Evolutionary conservation across 805 yeast species (phyloP), one percentile per base, ranked within the genome.

Genomic region (Starmerella sirachaensis): DNA sequence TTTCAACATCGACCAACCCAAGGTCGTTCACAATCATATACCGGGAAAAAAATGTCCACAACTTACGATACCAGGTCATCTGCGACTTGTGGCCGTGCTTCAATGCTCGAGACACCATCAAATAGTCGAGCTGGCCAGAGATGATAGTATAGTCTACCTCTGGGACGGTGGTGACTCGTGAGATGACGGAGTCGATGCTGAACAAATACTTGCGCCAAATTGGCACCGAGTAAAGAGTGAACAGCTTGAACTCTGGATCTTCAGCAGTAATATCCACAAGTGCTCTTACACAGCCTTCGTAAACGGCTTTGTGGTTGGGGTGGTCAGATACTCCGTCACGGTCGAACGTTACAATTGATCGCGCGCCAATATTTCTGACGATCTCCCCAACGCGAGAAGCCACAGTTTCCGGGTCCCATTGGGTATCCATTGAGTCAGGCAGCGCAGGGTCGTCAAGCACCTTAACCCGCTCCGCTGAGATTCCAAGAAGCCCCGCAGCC

Each of bases 1-100:
- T n/a, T n/a, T n/a, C n/a, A n/a, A n/a, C n/a, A n/a, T n/a, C n/a
- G n/a, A n/a, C n/a, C n/a, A n/a, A n/a, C n/a, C 46, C 41, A 10
- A 57, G 45, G 35, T 81, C 85, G 58, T 88, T 86, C 35, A 71
- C 70, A 29, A 76, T 74, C 65, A 82, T 71, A 59, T 84, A 88
- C 44, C 86, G 66, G 42, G 94, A 78, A 38, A 76, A 58, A 5
- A 71, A 41, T 54, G 91, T 64, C 95, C 96, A 91, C 1, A 84
- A 77, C 63, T 80, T 81, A 48, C 98, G 68, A 57, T 78, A 91
- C 96, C 96, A 88, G 7, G 79, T 86, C 81, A 91, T 81, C 57
- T 91, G 98, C 2, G 93, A 74, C 45, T 66, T 66, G 59, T 91
- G 97, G 3, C 80, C 93, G 46, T 67, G 66, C 3, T 76, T 61